Base-by-base conservation (phyloP, 2,329 filamentous ascomycete species). In the Pseudogymnoascus sp. region DNA sequence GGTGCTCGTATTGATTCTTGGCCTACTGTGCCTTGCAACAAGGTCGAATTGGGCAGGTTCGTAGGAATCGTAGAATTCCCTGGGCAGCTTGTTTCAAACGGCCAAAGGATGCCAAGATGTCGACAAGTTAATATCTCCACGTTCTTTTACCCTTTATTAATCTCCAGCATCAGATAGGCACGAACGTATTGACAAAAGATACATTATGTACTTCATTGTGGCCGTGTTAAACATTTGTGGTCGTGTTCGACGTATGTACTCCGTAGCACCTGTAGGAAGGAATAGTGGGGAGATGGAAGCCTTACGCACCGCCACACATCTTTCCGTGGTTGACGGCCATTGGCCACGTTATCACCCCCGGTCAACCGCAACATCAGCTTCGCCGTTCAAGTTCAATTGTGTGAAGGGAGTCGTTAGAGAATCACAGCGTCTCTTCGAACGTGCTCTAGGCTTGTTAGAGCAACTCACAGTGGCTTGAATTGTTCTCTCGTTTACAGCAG, bases 341-440 rank as follows among this genome's bases (percentile, higher is more conserved):
- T 56, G 50, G 50, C 50, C 50, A 56, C 50, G 50, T 56, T 56
- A 56, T 56, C 50, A 56, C 50, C 50, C 50, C 50, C 50, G 28
- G 50, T 56, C 50, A 21, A 21, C 50, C 16, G 28, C 28, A 56
- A 56, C 50, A 56, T 56, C 50, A 56, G 50, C 50, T 56, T 56
- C 50, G 50, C 50, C 34, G 50, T 21, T 56, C 50, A 56, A 56
- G 50, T 56, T 56, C 50, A 56, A 56, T 56, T 56, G 50, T 56
- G 50, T 34, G 28, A 56, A 56, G 16, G 50, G 50, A 56, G 50
- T 10, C 28, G 50, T 34, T 14, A 21, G 28, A 56, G n/a, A 56
- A 34, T 34, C 16, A 56, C 50, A 56, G 34, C 50, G 28, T 56
- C 28, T 21, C 50, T 56, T 14, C 25, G 21, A 56, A 56, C n/a